These are phyloP conservation scores for Skeletonema tropicum DNA, from an alignment of 108 stramenopile species.

Conservation along the genomic window DNA sequence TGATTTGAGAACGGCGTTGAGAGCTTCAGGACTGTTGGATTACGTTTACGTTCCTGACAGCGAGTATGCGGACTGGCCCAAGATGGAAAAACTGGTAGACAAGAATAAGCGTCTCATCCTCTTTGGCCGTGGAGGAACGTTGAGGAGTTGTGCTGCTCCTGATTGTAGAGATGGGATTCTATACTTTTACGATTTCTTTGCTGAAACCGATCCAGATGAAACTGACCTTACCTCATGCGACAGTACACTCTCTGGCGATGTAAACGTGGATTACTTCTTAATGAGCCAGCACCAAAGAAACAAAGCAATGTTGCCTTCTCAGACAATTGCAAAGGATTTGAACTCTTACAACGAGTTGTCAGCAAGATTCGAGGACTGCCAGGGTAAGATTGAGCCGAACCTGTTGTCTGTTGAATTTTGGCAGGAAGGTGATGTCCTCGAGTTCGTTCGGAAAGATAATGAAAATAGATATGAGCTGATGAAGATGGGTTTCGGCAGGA, in stretches of 20 bases:
- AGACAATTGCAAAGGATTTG: slow-evolving; percentile 30
- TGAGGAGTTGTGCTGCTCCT: slow-evolving; percentile 3
- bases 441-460: slow-evolving; percentile 58
- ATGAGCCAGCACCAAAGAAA: slow-evolving; percentile 61
- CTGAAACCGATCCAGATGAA: slow-evolving; percentile 10
- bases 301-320: slow-evolving; percentile 12
- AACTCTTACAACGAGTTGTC: slow-evolving; percentile 37
- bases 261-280: slow-evolving; percentile 41
- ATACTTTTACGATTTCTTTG: slow-evolving; percentile 28
- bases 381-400: slow-evolving; percentile 40
- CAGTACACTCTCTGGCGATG: not conserved
- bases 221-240: slow-evolving; percentile 18
- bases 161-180: slow-evolving; percentile 26
- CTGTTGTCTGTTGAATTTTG: slow-evolving; percentile 68
- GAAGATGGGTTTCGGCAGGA: not conserved
- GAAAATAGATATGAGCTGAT: slow-evolving; percentile 17
- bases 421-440: slow-evolving; percentile 55
- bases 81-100: slow-evolving; percentile 36
- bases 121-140: slow-evolving; percentile 19
- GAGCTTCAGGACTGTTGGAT: slow-evolving; percentile 19
- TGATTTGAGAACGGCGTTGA: slow-evolving; percentile 12
- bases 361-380: slow-evolving; percentile 51
- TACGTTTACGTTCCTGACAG: slow-evolving; percentile 12
- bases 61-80: slow-evolving; percentile 30
- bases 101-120: slow-evolving; percentile 25